A percentile compares a stretch with the other conserved stretches of the same genome.
phyloP scores from a whole-genome alignment of 1,284 basidiomycete species.

The Dichomitus squalens region DNA sequence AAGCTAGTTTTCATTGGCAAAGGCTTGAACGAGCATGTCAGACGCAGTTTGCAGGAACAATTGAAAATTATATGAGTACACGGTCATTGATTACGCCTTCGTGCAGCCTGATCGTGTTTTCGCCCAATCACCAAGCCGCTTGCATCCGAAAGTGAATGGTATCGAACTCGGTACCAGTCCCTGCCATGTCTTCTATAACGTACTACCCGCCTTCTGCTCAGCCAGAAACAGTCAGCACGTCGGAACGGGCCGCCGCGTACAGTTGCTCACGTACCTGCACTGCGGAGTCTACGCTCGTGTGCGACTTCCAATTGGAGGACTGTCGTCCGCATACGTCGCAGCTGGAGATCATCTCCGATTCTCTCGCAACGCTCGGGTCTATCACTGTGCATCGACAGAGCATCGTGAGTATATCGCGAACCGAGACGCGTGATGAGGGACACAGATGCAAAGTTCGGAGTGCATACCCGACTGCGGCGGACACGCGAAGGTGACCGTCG shows the following conservation, averaged over 20 bases:
- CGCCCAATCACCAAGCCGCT: no score
- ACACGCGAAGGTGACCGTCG: no score
- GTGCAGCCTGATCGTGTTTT: no score
- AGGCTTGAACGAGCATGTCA: slow-evolving; percentile 59
- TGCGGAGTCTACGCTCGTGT: background rate
- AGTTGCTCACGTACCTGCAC: background rate
- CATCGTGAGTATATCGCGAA: no score
- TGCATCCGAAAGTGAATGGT: background rate
- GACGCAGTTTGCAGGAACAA: slow-evolving; percentile 48
- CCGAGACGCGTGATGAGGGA: no score
- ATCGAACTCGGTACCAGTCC: no score
- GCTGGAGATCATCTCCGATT: no score
- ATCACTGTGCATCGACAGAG: no score
- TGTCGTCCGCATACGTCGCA: background rate
- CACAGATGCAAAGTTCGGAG: no score
- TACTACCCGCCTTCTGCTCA: no score
- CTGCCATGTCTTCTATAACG: background rate
- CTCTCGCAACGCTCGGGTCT: no score
- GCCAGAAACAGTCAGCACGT: background rate
- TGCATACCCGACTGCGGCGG: no score
- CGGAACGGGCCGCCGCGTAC: background rate
- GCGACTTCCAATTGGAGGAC: background rate
- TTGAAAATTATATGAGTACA: slow-evolving; percentile 13
- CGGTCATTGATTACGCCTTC: background rate
- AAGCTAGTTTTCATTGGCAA: slow-evolving; percentile 90